A percentile compares a stretch with the other conserved stretches of the same genome.
Conservation (phyloP, 78 protist species). For the Bodo saltans region DNA sequence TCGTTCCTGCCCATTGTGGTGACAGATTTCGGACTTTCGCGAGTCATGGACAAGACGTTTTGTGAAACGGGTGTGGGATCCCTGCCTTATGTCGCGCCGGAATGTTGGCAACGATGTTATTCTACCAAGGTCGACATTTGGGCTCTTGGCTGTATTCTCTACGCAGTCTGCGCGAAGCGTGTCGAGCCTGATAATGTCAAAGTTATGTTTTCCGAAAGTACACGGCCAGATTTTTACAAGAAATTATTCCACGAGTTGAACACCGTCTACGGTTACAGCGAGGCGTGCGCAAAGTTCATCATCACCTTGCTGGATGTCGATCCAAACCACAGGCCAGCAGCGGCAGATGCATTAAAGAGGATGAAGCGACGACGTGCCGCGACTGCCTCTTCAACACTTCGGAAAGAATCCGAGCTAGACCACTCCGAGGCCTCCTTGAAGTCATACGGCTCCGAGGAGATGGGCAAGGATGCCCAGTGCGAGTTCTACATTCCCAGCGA, state of each 20-base stretch:
- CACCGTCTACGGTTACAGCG: not conserved
- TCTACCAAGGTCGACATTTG: not conserved
- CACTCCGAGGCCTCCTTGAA: too few species aligned
- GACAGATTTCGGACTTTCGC: not conserved
- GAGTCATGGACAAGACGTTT: not conserved
- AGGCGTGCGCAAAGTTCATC: not conserved
- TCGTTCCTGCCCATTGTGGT: not conserved
- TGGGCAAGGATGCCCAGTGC: too few species aligned
- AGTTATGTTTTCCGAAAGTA: constrained; percentile 15
- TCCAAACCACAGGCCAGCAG: not conserved
- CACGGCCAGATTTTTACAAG: not conserved
- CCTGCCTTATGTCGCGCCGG: constrained; percentile 26
- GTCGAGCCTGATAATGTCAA: not conserved
- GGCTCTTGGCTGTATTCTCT: constrained; percentile 15
- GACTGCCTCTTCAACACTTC: too few species aligned
- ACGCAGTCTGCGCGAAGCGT: not conserved
- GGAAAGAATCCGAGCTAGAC: too few species aligned
- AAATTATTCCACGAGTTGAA: not conserved
- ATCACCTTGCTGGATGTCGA: not conserved
- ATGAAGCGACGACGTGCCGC: too few species aligned
- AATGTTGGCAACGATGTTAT: constrained; percentile 10
- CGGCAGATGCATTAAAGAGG: not conserved
- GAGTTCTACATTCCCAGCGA: too few species aligned
- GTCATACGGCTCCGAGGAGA: too few species aligned
- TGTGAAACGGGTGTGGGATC: constrained; percentile 13